Evolutionary conservation across 768 basidiomycete species (phyloP), one percentile per base, ranked within the genome.

Genomic region (Russula olivacea): DNA sequence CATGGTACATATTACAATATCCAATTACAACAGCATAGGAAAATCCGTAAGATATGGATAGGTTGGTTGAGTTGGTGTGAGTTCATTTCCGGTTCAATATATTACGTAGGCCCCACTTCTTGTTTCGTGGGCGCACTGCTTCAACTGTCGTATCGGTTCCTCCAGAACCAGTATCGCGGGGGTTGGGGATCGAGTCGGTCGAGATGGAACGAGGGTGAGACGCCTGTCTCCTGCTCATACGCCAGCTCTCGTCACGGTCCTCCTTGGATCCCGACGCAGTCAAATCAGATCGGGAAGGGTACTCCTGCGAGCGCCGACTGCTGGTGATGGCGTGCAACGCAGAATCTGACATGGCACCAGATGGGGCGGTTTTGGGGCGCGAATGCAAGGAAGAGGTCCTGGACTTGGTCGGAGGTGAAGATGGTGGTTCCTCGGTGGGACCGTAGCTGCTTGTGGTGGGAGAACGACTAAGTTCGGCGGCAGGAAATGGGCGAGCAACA

Each of bases 201-300:
- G 85, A 87, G 59, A 80, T 74, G 7, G 83, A 84, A 69, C 81
- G 82, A 10, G 76, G 70, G 59, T 79, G 81, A 9, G 59, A 65
- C 52, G 70, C 70, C 25, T 73, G 73, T 25, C 61, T 61, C 61
- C 48, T 62, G 58, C 59, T 51, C 2, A 36, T 8, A 19, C 25
- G 32, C 60, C 56, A 52, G 32, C 53, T 61, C 3, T 61, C 64
- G 25, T 45, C 38, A 40, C 15, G 5, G 38, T 40, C 36, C 45
- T 56, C 58, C 10, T 19, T 40, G 40, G 34, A 15, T n/a, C 56
- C 45, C 3, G 48, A 58, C 17, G 40, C 12, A 19, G 51, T 36
- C 34, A 61, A 38, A 19, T 41, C 55, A 6, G 40, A 28, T 49
- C 47, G 48, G 23, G 55, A 58, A 19, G 57, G 34, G 19, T 58